phyloP scores from a whole-genome alignment of 176 grass and related monocot genomes.

The Carex myosuroides region DNA sequence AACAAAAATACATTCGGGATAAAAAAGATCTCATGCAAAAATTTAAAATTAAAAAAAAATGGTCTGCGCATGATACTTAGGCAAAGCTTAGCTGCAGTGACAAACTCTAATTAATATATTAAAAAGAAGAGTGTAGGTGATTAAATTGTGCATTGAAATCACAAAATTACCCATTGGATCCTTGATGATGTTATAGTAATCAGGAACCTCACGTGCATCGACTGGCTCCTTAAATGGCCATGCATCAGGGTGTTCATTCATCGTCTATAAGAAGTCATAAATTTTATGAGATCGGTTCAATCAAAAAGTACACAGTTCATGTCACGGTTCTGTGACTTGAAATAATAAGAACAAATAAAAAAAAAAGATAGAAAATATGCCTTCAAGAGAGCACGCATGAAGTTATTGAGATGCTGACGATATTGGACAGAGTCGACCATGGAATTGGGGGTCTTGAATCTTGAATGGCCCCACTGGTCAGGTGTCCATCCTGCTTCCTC shows the following conservation, averaged over 20 bases:
- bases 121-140: not conserved
- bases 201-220: conserved; percentile 88
- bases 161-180: conserved; percentile 81
- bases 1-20: not conserved
- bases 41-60: not conserved
- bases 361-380: conserved; percentile 36
- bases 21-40: not conserved
- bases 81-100: not conserved
- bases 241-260: conserved; percentile 94
- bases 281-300: conserved; percentile 10
- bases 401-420: conserved; percentile 56
- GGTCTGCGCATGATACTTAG: not conserved
- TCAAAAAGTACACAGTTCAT: not conserved
- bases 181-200: conserved; percentile 99
- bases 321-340: not conserved
- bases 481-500: conserved; percentile 95
- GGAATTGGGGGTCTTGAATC: conserved; percentile 58
- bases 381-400: conserved; percentile 85
- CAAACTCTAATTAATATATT: not conserved
- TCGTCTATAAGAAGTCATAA: conserved; percentile 37
- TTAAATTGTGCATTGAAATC: not conserved
- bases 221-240: conserved; percentile 99
- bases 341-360: not conserved
- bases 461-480: conserved; percentile 96
- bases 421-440: conserved; percentile 49